These are phyloP conservation scores for Hypoxylon fuscum DNA, from an alignment of 495 filamentous ascomycete species.

Conservation along the genomic window DNA sequence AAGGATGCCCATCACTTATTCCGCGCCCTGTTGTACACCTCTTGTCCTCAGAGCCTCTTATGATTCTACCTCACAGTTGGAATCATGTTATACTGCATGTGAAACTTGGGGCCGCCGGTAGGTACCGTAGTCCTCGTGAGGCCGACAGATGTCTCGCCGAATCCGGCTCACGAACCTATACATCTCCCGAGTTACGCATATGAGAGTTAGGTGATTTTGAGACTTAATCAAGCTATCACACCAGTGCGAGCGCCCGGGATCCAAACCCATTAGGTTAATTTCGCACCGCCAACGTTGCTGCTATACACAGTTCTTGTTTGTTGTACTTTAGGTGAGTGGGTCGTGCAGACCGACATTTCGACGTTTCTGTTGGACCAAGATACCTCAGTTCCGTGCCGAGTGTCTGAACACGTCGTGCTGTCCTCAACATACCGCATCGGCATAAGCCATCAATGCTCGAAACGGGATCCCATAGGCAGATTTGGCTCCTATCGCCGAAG, in stretches of 20 bases:
- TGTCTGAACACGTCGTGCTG: constrained; percentile 17
- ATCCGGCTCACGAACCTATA: constrained; percentile 21
- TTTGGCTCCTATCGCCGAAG: constrained; percentile 31
- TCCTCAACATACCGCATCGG: constrained; percentile 21
- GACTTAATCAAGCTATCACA: constrained; percentile 11
- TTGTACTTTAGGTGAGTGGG: constrained; percentile 27
- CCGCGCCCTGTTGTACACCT: constrained; percentile 12
- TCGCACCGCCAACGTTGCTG: constrained; percentile 30
- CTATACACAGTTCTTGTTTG: constrained; percentile 12
- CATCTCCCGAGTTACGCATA: constrained; percentile 24
- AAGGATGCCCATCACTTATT: constrained; percentile 5
- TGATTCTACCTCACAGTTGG: constrained; percentile 9
- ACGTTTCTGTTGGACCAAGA: constrained; percentile 36
- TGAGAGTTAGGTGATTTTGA: constrained; percentile 12
- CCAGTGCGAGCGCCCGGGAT: constrained; percentile 18
- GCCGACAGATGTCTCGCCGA: constrained; percentile 30
- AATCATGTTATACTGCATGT: constrained; percentile 30
- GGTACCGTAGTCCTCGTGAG: constrained; percentile 25
- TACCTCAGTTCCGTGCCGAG: constrained; percentile 32
- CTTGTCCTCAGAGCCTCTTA: constrained; percentile 20
- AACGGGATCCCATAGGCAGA: constrained; percentile 19
- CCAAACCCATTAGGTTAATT: constrained; percentile 25
- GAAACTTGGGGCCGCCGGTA: constrained; percentile 20
- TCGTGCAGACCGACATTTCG: constrained; percentile 42
- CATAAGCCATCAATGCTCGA: constrained; percentile 28